Conservation (phyloP, 1,284 basidiomycete species). For the Malassezia sympodialis region DNA sequence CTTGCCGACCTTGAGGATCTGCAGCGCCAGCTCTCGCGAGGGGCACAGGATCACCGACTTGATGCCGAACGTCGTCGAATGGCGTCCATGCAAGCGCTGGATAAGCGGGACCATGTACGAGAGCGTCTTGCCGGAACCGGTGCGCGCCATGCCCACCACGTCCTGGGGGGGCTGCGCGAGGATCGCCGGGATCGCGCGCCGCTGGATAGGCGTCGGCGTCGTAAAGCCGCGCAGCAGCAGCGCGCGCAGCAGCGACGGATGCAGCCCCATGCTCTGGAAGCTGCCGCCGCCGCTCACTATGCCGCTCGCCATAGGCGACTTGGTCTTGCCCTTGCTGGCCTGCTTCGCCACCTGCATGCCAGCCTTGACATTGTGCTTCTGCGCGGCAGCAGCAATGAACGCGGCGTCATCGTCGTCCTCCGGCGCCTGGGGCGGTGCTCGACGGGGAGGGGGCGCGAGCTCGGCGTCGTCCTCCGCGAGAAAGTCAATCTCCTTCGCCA, state of each 20-base stretch:
- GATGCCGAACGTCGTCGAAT: slow-evolving; percentile 70
- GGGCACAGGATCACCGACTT: slow-evolving; percentile 82
- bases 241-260: slow-evolving; percentile 71
- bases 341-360: slow-evolving; percentile 38
- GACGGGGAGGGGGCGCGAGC: background rate
- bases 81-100: slow-evolving; percentile 71
- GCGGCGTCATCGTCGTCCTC: slow-evolving; percentile 34
- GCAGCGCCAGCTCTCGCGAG: slow-evolving; percentile 84
- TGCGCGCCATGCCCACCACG: slow-evolving; percentile 95
- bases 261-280: slow-evolving; percentile 53
- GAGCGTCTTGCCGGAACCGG: slow-evolving; percentile 93
- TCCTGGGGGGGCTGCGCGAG: slow-evolving; percentile 77
- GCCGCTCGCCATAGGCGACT: slow-evolving; percentile 33
- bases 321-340: slow-evolving; percentile 28
- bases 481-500: slow-evolving; percentile 33
- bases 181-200: slow-evolving; percentile 75
- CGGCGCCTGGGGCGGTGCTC: background rate
- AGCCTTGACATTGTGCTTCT: slow-evolving; percentile 42
- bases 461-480: slow-evolving; percentile 30
- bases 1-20: slow-evolving; percentile 88
- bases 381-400: slow-evolving; percentile 42
- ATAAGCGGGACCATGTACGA: slow-evolving; percentile 90
- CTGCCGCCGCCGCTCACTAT: slow-evolving; percentile 40
- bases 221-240: slow-evolving; percentile 87
- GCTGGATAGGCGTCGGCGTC: slow-evolving; percentile 91